Conservation (phyloP, 192 early-diverging fungal species). For the Mortierella hygrophila region DNA sequence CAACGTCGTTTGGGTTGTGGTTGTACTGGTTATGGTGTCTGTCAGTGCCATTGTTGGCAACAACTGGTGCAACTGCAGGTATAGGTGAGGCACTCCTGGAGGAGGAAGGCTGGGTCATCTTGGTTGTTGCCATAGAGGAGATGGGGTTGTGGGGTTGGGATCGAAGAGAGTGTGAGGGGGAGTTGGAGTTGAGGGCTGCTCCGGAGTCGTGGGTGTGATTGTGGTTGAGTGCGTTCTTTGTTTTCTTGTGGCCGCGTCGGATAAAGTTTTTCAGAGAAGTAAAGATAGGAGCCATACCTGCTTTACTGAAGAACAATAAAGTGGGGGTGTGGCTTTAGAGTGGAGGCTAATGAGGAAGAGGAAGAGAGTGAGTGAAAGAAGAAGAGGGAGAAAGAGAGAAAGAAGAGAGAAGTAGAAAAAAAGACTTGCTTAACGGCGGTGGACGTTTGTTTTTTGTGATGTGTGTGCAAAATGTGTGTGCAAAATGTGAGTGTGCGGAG, state of each 20-base stretch:
- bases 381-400: neutral
- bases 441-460: too few species aligned
- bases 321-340: neutral
- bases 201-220: neutral
- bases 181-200: neutral
- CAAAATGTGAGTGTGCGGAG: neutral
- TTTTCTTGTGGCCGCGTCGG: constrained; percentile 10
- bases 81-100: constrained; percentile 20
- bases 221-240: neutral
- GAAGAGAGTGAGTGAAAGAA: neutral
- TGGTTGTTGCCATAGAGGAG: neutral
- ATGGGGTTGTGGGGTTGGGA: neutral
- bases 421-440: neutral
- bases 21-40: neutral
- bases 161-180: neutral
- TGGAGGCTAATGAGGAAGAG: neutral
- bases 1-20: neutral
- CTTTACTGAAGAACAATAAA: neutral
- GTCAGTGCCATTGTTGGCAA: neutral
- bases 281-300: constrained; percentile 11
- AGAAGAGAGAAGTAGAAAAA: neutral
- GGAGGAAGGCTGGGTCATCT: constrained; percentile 16
- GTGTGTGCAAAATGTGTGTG: too few species aligned
- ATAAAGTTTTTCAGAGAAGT: constrained; percentile 11
- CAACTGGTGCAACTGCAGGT: neutral